phyloP scores from a whole-genome alignment of 257 asterid species.

The Dorcoceras hygrometricum region DNA sequence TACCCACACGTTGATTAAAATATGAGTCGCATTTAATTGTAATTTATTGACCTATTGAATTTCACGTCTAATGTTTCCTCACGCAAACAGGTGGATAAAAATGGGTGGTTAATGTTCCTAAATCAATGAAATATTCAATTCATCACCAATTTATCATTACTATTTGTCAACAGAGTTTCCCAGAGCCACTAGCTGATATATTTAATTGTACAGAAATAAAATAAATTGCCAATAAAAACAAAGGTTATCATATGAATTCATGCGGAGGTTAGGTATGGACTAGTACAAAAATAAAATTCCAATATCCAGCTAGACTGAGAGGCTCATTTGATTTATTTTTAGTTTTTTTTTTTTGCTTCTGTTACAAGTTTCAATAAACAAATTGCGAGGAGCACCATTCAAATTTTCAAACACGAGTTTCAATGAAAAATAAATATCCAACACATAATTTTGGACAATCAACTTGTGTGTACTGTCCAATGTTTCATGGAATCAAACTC shows the following conservation, averaged over 20 bases:
- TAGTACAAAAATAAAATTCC: neutral
- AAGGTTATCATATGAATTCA: neutral
- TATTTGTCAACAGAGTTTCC: neutral
- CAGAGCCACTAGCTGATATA: neutral
- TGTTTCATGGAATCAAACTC: neutral
- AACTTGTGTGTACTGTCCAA: neutral
- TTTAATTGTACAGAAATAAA: no score
- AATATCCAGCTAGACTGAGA: neutral
- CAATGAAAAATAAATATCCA: no score
- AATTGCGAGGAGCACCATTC: no score
- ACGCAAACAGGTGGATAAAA: neutral
- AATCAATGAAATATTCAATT: neutral
- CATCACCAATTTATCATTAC: neutral
- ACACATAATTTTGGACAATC: neutral
- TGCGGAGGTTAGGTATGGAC: neutral
- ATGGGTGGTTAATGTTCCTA: neutral
- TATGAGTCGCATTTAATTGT: neutral
- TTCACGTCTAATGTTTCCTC: neutral
- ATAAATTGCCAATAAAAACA: neutral
- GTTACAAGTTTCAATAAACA: slow-evolving; percentile 16
- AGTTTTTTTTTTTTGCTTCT: slow-evolving; percentile 5
- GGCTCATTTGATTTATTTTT: neutral
- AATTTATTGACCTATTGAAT: neutral
- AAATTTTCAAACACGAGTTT: neutral
- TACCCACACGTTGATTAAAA: neutral